Percentiles rank a stretch among this genome's conserved stretches.
Evolutionary conservation across 495 filamentous ascomycete genomes (phyloP).

Genomic region (Rusavskia elegans): DNA sequence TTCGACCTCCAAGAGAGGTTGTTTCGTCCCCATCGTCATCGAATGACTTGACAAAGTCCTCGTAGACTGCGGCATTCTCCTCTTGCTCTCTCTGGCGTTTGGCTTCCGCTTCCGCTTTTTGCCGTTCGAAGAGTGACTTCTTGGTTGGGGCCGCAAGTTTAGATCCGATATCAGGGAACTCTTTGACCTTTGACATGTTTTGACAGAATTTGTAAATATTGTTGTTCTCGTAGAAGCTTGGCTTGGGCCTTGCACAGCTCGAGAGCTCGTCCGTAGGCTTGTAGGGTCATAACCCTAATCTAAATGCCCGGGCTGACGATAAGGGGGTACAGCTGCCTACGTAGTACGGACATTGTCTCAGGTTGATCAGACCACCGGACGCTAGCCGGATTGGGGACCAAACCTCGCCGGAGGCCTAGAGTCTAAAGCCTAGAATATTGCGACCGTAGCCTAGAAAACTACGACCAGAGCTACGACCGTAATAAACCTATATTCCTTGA

Average conservation of each 20-base stretch:
- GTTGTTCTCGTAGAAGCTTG: neutral
- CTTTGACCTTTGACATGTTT: conserved; percentile 22
- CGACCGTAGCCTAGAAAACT: no score
- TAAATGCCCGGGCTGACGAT: neutral
- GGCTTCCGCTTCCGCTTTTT: conserved; percentile 84
- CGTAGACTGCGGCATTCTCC: conserved; percentile 78
- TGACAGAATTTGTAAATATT: neutral
- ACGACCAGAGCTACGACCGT: no score
- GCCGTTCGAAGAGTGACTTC: conserved; percentile 83
- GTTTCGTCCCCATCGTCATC: conserved; percentile 46
- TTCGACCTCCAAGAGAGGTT: neutral
- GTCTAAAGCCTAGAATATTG: no score
- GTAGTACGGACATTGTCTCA: neutral
- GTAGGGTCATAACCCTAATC: neutral
- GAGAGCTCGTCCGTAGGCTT: no score
- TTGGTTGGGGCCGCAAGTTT: conserved; percentile 75
- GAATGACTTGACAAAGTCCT: conserved; percentile 84
- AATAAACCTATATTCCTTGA: no score
- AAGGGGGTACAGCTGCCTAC: neutral
- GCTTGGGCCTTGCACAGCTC: no score
- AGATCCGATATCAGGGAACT: conserved; percentile 70
- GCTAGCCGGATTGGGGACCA: no score
- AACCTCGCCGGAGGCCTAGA: no score
- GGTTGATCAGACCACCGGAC: no score
- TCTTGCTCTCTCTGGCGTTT: conserved; percentile 76